phyloP scores from a whole-genome alignment of 1,284 basidiomycete genomes.

The Polyporus tsugae region DNA sequence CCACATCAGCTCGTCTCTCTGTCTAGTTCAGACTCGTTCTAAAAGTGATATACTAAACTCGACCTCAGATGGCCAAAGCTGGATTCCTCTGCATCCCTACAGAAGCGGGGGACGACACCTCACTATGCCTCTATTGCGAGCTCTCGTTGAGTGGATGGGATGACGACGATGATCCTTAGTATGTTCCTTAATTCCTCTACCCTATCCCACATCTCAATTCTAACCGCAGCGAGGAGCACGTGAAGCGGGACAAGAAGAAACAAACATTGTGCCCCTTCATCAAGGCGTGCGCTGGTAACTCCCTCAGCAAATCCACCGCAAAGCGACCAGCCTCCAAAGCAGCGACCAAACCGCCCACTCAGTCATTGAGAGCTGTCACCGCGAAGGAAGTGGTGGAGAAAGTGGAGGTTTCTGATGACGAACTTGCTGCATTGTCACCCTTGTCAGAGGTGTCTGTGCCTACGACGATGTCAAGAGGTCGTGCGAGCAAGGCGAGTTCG shows the following conservation, averaged over 20 bases:
- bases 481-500: constrained; percentile 34
- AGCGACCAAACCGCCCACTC: constrained; percentile 32
- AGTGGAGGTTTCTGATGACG: constrained; percentile 35
- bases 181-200: constrained; percentile 38
- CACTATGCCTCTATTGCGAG: constrained; percentile 81
- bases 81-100: constrained; percentile 83
- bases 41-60: not conserved
- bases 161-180: constrained; percentile 81
- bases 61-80: constrained; percentile 77
- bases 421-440: constrained; percentile 23
- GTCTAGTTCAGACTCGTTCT: not conserved
- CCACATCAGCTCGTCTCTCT: not conserved
- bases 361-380: constrained; percentile 13
- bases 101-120: constrained; percentile 71
- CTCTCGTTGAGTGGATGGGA: constrained; percentile 84
- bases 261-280: constrained; percentile 63
- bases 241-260: constrained; percentile 59
- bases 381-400: constrained; percentile 15
- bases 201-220: constrained; percentile 12
- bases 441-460: constrained; percentile 19
- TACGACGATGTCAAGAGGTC: constrained; percentile 19
- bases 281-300: constrained; percentile 31
- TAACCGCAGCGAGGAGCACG: constrained; percentile 66
- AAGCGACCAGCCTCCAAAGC: constrained; percentile 34
- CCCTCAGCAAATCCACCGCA: constrained; percentile 31